A percentile compares a stretch with the other conserved stretches of the same genome.
These are phyloP conservation scores for Yarrowia bubula DNA, from an alignment of 805 yeast species.

Conservation along the genomic window DNA sequence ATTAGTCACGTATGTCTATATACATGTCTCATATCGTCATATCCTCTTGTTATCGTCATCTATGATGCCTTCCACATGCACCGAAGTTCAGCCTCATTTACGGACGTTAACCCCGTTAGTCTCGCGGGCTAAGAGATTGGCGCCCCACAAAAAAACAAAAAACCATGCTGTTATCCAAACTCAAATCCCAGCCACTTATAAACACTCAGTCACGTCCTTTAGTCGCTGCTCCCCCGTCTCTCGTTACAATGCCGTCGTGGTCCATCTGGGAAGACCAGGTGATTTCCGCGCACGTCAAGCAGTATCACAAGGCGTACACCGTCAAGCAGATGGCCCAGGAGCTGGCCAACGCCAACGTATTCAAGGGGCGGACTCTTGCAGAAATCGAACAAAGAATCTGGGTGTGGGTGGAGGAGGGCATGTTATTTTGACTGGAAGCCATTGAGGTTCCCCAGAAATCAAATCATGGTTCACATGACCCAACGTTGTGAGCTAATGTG, in stretches of 20 bases:
- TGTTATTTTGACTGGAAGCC: neutral
- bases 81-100: neutral
- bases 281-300: slow-evolving; percentile 13
- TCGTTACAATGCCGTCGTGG: neutral
- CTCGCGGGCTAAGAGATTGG: neutral
- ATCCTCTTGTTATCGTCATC: no score
- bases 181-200: neutral
- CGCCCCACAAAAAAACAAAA: slow-evolving; percentile 9
- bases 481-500: slow-evolving; percentile 3
- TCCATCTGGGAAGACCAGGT: slow-evolving; percentile 20
- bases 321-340: slow-evolving; percentile 23
- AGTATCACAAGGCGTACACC: slow-evolving; percentile 17
- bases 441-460: neutral
- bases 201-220: neutral
- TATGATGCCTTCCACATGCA: neutral
- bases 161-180: slow-evolving; percentile 1
- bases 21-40: no score
- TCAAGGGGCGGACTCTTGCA: neutral
- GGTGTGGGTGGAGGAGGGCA: slow-evolving; percentile 22
- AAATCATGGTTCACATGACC: neutral
- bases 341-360: neutral
- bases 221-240: neutral
- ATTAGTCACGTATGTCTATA: no score
- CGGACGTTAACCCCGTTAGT: neutral
- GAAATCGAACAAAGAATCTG: slow-evolving; percentile 22